Base-by-base conservation (phyloP, 257 asterid genomes). In the Jaltomata sinuosa region DNA sequence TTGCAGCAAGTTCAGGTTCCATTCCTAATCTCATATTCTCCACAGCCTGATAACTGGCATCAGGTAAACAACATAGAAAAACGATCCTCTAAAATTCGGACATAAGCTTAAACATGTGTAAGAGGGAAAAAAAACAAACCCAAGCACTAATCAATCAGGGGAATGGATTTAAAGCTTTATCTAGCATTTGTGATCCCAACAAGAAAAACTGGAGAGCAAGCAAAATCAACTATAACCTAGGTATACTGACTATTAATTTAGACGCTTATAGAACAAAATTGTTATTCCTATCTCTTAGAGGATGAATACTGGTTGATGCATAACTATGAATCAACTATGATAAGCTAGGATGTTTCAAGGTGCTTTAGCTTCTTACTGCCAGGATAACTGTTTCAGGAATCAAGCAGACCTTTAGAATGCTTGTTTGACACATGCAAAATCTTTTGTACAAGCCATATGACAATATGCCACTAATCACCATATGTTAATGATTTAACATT, bases 21-120 rank as follows among this genome's bases (percentile, higher is more conserved):
- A 93, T 92, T 77, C 99, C 99, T 81, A 90, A 52, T 90, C 99
- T 96, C 99, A 96, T 93, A 87, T 91, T 96, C 94, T 94, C 99
- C 85, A 96, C 97, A n/a, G 90, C 98, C 86, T 94, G 99, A 83
- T 96, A 96, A 89, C 98, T 96, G 89, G 36, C 29, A 85, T 55
- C 61, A 84, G 79, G 31, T 74, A 50, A 72, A 29, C 68, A 80
- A 27, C 42, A 32, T 9, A 61, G 16, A n/a, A 61, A 49, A 31
- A 34, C 29, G 67, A 25, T 9, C 45, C 61, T 12, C 83, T 14
- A 49, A 49, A 49, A 49, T 8, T 4, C 6, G 7, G 42, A 38
- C 42, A 38, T 38, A 50, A 49, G n/a, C 18, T 47, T 47, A 34
- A 52, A 25, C 12, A 40, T 36, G 47, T 71, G 52, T 5, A 40